These are phyloP conservation scores for Lumnitzera racemosa DNA, from an alignment of 345 rosid species.

Conservation along the genomic window DNA sequence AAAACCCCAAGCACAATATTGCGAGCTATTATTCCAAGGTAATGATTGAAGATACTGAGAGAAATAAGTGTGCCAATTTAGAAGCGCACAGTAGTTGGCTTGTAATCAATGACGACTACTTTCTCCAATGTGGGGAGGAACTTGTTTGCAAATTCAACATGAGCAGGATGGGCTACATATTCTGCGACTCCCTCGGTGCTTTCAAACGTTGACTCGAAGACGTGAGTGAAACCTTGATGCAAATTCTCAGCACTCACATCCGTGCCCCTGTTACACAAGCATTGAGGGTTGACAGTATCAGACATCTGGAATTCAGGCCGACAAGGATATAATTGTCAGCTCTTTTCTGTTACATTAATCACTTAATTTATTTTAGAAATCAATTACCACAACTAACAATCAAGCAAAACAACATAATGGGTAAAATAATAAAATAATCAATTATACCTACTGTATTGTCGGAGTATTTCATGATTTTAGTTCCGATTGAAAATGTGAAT, in stretches of 20 bases:
- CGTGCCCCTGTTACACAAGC: slow-evolving; percentile 42
- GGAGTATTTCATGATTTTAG: too few relatives aligned
- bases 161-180: slow-evolving; percentile 65
- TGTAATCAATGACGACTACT: slow-evolving; percentile 61
- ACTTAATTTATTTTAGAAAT: too few relatives aligned
- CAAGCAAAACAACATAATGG: too few relatives aligned
- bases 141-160: slow-evolving; percentile 45
- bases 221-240: slow-evolving; percentile 79
- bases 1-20: background rate
- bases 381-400: too few relatives aligned
- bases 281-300: too few relatives aligned
- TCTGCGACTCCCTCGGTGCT: slow-evolving; percentile 59
- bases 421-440: too few relatives aligned
- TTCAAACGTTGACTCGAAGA: slow-evolving; percentile 72
- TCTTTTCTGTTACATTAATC: too few relatives aligned
- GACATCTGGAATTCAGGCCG: too few relatives aligned
- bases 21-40: background rate
- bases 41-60: background rate
- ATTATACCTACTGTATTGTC: too few relatives aligned
- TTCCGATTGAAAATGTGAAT: too few relatives aligned
- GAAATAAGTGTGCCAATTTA: slow-evolving; percentile 8
- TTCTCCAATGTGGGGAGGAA: slow-evolving; percentile 48
- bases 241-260: slow-evolving; percentile 74
- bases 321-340: background rate
- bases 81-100: slow-evolving; percentile 36